Conservation (phyloP, 768 basidiomycete species). For the Boletellus sp. region DNA sequence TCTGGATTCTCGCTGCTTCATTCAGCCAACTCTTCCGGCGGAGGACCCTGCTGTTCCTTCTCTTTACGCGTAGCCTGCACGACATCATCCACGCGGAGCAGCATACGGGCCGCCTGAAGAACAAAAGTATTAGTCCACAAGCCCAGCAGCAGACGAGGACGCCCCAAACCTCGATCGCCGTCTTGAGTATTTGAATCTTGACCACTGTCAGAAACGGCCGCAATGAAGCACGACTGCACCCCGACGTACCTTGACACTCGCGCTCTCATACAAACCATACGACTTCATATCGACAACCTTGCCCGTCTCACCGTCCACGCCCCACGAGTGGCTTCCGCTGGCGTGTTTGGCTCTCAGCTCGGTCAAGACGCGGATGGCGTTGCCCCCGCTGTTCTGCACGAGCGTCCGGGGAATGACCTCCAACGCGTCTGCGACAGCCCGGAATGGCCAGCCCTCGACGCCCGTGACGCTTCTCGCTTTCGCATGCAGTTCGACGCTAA, state of each 20-base stretch:
- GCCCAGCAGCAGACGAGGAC: neutral
- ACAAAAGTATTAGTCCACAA: neutral
- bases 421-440: constrained; percentile 93
- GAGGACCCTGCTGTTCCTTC: constrained; percentile 46
- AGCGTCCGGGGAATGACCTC: constrained; percentile 96
- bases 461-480: constrained; percentile 80
- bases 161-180: constrained; percentile 77
- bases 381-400: constrained; percentile 93
- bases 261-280: constrained; percentile 92
- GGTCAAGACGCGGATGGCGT: constrained; percentile 89
- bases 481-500: constrained; percentile 80
- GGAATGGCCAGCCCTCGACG: constrained; percentile 86
- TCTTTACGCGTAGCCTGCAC: constrained; percentile 82
- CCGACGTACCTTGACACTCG: constrained; percentile 78
- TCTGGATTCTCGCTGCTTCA: neutral
- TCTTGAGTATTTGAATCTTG: constrained; percentile 93
- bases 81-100: constrained; percentile 91
- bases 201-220: neutral
- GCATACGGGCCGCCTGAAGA: constrained; percentile 75
- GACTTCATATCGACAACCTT: constrained; percentile 94
- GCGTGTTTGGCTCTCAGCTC: constrained; percentile 96
- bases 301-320: constrained; percentile 94
- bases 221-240: neutral
- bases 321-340: constrained; percentile 86
- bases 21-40: constrained; percentile 54